These are phyloP conservation scores for Ciborinia camelliae DNA, from an alignment of 2,329 filamentous ascomycete species.

Conservation along the genomic window DNA sequence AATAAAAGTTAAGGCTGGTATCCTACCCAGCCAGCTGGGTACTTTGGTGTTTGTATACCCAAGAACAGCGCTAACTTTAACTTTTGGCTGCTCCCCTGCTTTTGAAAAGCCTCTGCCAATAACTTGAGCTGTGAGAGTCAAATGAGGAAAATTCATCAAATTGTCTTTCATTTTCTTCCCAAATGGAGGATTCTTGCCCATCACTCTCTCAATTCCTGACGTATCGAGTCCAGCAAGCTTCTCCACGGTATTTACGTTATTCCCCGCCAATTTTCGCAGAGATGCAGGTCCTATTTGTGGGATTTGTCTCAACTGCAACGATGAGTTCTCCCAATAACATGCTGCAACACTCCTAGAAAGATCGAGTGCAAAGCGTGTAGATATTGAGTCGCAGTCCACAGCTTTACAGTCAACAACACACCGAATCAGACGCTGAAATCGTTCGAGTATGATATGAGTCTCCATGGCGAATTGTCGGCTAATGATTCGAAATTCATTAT, in stretches of 20 bases:
- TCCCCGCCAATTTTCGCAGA: constrained; percentile 69
- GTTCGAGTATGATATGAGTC: constrained; percentile 61
- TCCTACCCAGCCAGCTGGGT: constrained; percentile 59
- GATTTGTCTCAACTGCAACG: constrained; percentile 79
- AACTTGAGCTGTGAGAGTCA: constrained; percentile 44
- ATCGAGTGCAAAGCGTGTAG: constrained; percentile 68
- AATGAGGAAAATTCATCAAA: constrained; percentile 65
- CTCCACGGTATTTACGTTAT: constrained; percentile 68
- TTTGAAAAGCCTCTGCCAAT: constrained; percentile 33
- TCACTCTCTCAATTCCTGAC: constrained; percentile 69
- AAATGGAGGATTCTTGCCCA: constrained; percentile 80
- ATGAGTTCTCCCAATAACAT: constrained; percentile 71
- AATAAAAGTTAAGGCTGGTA: constrained; percentile 69
- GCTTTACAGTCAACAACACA: constrained; percentile 73
- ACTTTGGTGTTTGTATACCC: constrained; percentile 68
- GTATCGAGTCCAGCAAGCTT: constrained; percentile 65
- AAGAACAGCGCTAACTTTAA: constrained; percentile 64
- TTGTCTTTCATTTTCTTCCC: constrained; percentile 65
- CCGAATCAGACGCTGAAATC: constrained; percentile 65
- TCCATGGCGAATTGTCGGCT: constrained; percentile 57
- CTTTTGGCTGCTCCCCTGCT: constrained; percentile 45
- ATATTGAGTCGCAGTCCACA: constrained; percentile 58
- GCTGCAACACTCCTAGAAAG: constrained; percentile 74
- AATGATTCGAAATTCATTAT: constrained; percentile 54
- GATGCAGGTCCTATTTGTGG: constrained; percentile 71